Evolutionary conservation across 192 early-diverging fungal species (phyloP).

Genomic region (Backusella psychrophila): DNA sequence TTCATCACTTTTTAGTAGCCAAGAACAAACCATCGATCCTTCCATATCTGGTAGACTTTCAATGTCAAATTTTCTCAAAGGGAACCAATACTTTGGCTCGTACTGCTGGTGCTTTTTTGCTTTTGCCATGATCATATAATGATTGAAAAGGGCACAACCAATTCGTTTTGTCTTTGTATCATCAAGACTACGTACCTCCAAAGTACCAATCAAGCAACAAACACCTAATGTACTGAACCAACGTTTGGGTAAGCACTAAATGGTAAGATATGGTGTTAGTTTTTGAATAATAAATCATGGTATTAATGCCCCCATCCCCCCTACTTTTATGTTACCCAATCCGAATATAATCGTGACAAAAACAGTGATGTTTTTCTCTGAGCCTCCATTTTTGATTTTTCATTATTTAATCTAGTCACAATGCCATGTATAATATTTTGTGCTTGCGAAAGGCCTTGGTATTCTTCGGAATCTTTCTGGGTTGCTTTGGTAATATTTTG

Average conservation of each 20-base stretch:
- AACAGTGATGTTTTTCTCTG: slow-evolving; percentile 30
- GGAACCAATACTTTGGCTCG: slow-evolving; percentile 64
- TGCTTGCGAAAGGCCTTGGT: slow-evolving; percentile 29
- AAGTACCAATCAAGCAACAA: slow-evolving; percentile 43
- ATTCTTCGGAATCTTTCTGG: slow-evolving; percentile 31
- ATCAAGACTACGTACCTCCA: slow-evolving; percentile 41
- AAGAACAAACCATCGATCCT: slow-evolving; percentile 12
- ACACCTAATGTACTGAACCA: slow-evolving; percentile 39
- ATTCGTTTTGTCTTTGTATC: slow-evolving; percentile 43
- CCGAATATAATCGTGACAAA: slow-evolving; percentile 33
- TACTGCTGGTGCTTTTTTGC: slow-evolving; percentile 46
- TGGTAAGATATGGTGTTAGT: background rate
- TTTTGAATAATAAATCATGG: background rate
- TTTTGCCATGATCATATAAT: slow-evolving; percentile 60
- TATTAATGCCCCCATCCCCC: background rate
- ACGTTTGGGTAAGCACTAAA: slow-evolving; percentile 31
- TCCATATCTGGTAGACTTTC: slow-evolving; percentile 41
- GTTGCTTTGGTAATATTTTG: slow-evolving; percentile 60
- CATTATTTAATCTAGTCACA: slow-evolving; percentile 40
- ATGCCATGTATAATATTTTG: slow-evolving; percentile 37
- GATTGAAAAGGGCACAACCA: slow-evolving; percentile 62
- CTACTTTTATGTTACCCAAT: slow-evolving; percentile 28
- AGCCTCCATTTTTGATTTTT: slow-evolving; percentile 23
- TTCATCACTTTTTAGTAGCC: slow-evolving; percentile 24
- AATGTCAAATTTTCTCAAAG: slow-evolving; percentile 58